Evolutionary conservation across 2,329 filamentous ascomycete species (phyloP).

Genomic region (Neurospora sp.): DNA sequence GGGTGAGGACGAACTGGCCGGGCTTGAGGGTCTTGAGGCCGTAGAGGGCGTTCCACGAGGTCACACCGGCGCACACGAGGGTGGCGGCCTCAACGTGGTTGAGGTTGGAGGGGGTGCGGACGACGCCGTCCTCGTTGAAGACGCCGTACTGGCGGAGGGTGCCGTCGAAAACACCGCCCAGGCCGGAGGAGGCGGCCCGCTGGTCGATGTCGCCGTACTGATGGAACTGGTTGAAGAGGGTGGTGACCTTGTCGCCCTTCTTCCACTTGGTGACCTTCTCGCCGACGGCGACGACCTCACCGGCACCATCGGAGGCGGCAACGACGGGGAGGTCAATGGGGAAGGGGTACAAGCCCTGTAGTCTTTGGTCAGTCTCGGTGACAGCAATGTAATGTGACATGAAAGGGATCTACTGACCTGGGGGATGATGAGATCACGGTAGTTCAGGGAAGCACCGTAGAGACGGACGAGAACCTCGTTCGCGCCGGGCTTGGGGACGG

Average conservation of each 20-base stretch:
- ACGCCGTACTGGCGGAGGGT: constrained; percentile 56
- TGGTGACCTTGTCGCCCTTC: constrained; percentile 44
- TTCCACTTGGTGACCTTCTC: constrained; percentile 37
- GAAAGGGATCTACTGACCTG: constrained; percentile 14
- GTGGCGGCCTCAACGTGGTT: constrained; percentile 44
- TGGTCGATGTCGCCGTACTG: constrained; percentile 32
- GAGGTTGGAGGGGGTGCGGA: constrained; percentile 48
- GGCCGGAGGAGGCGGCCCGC: constrained; percentile 37
- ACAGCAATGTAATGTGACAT: neutral
- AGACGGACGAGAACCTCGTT: constrained; percentile 63
- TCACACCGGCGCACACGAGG: constrained; percentile 49
- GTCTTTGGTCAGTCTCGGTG: constrained; percentile 4
- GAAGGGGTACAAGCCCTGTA: constrained; percentile 36
- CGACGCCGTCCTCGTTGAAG: constrained; percentile 59
- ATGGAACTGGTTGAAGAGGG: constrained; percentile 51
- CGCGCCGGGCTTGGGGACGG: constrained; percentile 54
- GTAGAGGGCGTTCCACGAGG: constrained; percentile 57
- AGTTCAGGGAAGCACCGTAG: constrained; percentile 42
- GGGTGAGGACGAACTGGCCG: constrained; percentile 51
- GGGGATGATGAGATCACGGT: constrained; percentile 42
- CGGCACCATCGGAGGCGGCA: constrained; percentile 43
- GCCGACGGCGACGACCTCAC: constrained; percentile 42
- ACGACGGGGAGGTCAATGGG: constrained; percentile 32
- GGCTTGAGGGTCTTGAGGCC: constrained; percentile 43
- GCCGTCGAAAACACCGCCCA: constrained; percentile 61